Evolutionary conservation across 1,284 basidiomycete species (phyloP), one percentile per base, ranked within the genome.

Genomic region (Ganoderma leucocontextum): DNA sequence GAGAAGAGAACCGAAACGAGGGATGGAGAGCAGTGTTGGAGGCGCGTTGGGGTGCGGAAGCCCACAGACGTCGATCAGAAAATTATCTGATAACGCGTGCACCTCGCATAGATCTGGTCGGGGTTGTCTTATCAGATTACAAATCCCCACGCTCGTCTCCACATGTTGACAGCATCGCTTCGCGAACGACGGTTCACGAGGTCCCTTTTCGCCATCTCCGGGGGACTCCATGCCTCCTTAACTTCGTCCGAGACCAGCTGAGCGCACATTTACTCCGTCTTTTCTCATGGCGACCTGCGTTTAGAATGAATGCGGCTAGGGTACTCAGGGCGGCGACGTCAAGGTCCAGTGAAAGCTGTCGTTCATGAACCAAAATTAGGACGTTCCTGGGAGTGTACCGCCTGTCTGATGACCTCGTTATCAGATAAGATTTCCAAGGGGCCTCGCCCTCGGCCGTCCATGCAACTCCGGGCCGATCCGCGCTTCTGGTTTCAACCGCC

Each of bases 71-170:
- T 60, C 61, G 25, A 38, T 71, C 65, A 63, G 62, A 75, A 73
- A 74, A 72, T 78, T 78, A 78, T 78, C 77, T 71, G 77, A 78
- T 78, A 78, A 76, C 44, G 12, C 61, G 17, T 39, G 52, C 38
- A 60, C 55, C 39, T 38, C 49, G 65, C 68, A 62, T 68, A 62
- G 72, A 73, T 70, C 44, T 13, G 10, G 62, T 17, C 17, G 1
- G 5, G 63, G 49, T 33, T 60, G 66, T 66, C 66, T 70, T 75
- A 75, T 75, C 74, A 64, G 75, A 75, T 76, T 62, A 33, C 62
- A 42, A 36, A n/a, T 17, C 17, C n/a, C 36, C 8, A 25, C 12
- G 57, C 64, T 39, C 60, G 22, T 52, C 52, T 53, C 25, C 52
- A 33, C 52, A n/a, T n/a, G n/a, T n/a, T n/a, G n/a, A n/a, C 25